Conservation (phyloP, 192 early-diverging fungal genomes). For the Fimicolochytrium jonesii region DNA sequence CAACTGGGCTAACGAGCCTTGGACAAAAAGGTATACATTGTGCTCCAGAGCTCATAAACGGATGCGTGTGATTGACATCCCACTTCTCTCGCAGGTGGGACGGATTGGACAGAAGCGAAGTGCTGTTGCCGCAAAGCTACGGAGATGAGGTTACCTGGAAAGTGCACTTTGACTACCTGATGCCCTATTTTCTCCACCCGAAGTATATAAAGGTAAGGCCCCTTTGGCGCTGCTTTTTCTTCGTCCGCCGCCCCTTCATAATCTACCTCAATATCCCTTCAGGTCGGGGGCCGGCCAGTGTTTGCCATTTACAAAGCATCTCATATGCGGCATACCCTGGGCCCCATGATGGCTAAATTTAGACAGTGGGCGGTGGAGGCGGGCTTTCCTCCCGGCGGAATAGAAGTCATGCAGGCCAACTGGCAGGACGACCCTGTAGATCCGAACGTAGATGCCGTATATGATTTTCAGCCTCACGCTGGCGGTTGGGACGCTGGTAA, state of each 20-base stretch:
- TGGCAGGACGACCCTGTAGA: not conserved
- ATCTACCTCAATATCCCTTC: no score
- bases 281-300: not conserved
- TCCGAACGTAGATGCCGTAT: not conserved
- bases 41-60: no score
- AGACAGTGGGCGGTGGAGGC: not conserved
- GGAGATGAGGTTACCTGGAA: not conserved
- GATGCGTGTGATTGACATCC: no score
- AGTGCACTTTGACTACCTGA: not conserved
- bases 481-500: no score
- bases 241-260: no score
- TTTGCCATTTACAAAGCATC: not conserved
- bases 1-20: not conserved
- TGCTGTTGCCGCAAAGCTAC: not conserved
- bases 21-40: no score
- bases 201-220: not conserved
- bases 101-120: not conserved
- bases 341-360: not conserved
- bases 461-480: not conserved
- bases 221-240: no score
- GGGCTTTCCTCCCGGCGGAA: not conserved
- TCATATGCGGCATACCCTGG: not conserved
- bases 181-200: not conserved
- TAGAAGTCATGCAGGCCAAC: not conserved
- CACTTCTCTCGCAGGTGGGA: no score